Base-by-base conservation (phyloP, 2,329 filamentous ascomycete species). In the Purpureocillium lavendulum region DNA sequence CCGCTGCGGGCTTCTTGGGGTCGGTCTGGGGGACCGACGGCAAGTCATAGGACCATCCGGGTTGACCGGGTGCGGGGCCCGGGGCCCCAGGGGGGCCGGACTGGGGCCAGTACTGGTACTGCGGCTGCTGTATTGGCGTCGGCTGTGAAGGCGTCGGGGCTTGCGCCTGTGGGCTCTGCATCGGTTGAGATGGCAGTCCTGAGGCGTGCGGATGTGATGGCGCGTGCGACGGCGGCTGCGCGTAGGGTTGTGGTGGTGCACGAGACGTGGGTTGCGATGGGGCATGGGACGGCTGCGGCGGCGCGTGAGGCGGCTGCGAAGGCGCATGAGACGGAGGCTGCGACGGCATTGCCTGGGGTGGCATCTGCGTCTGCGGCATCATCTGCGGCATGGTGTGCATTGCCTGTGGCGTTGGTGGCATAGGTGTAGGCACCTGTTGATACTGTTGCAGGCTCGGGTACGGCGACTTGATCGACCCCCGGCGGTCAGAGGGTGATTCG, bases 21-120 rank as follows among this genome's bases (percentile, higher is more conserved):
- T 66, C 64, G 36, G 61, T 70, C 38, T 64, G 62, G 11, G 75
- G 77, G 21, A 75, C 70, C 3, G 74, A 67, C 1, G 84, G 83
- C 52, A 87, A 86, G n/a, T n/a, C n/a, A n/a, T n/a, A n/a, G n/a
- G n/a, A n/a, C n/a, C n/a, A n/a, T n/a, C n/a, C n/a, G n/a, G n/a
- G n/a, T n/a, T n/a, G n/a, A n/a, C n/a, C 21, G 21, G 21, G 21
- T 26, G 6, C 21, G 21, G 21, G 21, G 21, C 21, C 21, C 10
- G 21, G 21, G 21, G 21, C 21, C 21, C 6, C 21, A 5, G 21
- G 21, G 21, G 21, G 21, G 10, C 21, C 6, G 21, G 59, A 49
- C 34, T 55, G 59, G 26, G 60, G 58, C 60, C 60, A 63, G 46
- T 63, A 63, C 29, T 51, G 21, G 21, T 26, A 26, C 21, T 26